Evolutionary conservation across 768 basidiomycete genomes (phyloP).

Genomic region (Hortiboletus campestris): DNA sequence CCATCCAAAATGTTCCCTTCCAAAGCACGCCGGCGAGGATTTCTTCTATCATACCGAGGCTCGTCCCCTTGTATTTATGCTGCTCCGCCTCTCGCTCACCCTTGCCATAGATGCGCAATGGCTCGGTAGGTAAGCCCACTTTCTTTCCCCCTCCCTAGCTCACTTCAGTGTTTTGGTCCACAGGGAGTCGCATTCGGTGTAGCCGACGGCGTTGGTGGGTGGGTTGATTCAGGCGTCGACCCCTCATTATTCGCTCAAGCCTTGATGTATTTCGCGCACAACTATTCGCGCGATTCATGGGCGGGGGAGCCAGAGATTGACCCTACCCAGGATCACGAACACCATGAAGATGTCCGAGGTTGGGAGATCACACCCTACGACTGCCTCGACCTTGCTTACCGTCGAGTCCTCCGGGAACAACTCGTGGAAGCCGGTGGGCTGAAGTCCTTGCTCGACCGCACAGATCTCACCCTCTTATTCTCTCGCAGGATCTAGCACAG

Average conservation of each 20-base stretch:
- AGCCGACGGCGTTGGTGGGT: slow-evolving; percentile 93
- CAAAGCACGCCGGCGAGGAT: slow-evolving; percentile 52
- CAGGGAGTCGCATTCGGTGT: slow-evolving; percentile 81
- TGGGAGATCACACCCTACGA: slow-evolving; percentile 67
- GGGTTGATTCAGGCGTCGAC: slow-evolving; percentile 81
- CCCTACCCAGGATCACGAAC: slow-evolving; percentile 70
- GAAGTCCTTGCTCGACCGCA: slow-evolving; percentile 21
- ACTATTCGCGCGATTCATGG: slow-evolving; percentile 71
- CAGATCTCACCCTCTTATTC: not conserved
- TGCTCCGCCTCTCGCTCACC: slow-evolving; percentile 1
- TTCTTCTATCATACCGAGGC: slow-evolving; percentile 72
- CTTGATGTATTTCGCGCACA: slow-evolving; percentile 83
- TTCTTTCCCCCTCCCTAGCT: slow-evolving; percentile 13
- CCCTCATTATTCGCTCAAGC: slow-evolving; percentile 89
- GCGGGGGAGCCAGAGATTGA: slow-evolving; percentile 82
- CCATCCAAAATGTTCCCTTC: slow-evolving; percentile 39
- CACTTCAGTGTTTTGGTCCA: slow-evolving; percentile 17
- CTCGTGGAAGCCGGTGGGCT: slow-evolving; percentile 49
- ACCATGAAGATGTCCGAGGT: slow-evolving; percentile 61
- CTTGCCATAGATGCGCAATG: slow-evolving; percentile 62
- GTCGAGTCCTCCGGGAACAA: slow-evolving; percentile 66
- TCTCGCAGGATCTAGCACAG: slow-evolving; percentile 75
- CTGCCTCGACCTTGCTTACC: slow-evolving; percentile 71
- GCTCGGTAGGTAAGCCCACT: slow-evolving; percentile 58
- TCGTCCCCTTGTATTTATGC: slow-evolving; percentile 24